These are phyloP conservation scores for Trichoderma arundinaceum DNA, from an alignment of 2,329 filamentous ascomycete species.

Conservation along the genomic window DNA sequence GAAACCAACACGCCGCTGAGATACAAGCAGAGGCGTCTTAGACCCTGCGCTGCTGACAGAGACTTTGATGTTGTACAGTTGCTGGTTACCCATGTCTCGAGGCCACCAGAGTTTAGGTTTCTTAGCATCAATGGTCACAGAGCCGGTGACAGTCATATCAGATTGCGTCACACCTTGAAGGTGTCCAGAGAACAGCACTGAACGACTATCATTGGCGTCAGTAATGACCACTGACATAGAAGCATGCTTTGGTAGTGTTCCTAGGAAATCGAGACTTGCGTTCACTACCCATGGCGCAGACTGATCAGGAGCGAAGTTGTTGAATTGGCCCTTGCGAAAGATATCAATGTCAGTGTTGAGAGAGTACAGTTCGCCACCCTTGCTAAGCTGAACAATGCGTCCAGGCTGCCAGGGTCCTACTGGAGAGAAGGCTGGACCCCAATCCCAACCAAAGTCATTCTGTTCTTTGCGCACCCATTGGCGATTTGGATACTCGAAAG, in stretches of 20 bases:
- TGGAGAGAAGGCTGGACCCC: slow-evolving; percentile 65
- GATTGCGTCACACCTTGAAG: slow-evolving; percentile 44
- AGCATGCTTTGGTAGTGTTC: slow-evolving; percentile 51
- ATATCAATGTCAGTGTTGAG: slow-evolving; percentile 59
- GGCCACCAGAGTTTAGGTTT: slow-evolving; percentile 67
- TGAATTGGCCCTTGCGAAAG: slow-evolving; percentile 63
- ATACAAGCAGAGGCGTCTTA: slow-evolving; percentile 39
- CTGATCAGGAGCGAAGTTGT: slow-evolving; percentile 63
- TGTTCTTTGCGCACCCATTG: slow-evolving; percentile 62
- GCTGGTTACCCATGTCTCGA: slow-evolving; percentile 60
- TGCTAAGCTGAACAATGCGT: slow-evolving; percentile 58
- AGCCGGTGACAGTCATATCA: slow-evolving; percentile 52
- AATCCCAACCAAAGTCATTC: slow-evolving; percentile 69
- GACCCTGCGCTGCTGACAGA: slow-evolving; percentile 50
- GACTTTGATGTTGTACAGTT: slow-evolving; percentile 61
- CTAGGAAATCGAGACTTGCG: slow-evolving; percentile 63
- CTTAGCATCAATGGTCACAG: slow-evolving; percentile 49
- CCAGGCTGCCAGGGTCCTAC: slow-evolving; percentile 68
- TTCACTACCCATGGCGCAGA: slow-evolving; percentile 64
- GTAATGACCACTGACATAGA: slow-evolving; percentile 54
- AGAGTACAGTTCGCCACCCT: slow-evolving; percentile 40
- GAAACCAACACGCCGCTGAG: slow-evolving; percentile 53
- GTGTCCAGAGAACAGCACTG: slow-evolving; percentile 38
- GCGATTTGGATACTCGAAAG: slow-evolving; percentile 35
- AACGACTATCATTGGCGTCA: slow-evolving; percentile 50